Evolutionary conservation across 257 asterid species (phyloP).

Genomic region (Nicotiana paniculata): DNA sequence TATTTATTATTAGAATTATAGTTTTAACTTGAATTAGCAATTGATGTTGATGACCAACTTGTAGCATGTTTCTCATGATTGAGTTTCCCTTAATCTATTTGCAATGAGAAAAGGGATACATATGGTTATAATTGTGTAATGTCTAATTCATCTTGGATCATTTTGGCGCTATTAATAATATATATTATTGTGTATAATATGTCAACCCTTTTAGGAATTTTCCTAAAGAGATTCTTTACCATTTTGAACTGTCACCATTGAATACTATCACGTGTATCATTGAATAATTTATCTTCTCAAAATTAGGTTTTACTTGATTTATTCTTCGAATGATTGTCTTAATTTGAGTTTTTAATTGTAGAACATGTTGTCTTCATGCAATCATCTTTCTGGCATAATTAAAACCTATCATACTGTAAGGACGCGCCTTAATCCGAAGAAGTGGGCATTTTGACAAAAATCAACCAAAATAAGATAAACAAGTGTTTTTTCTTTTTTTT

Average conservation of each 20-base stretch:
- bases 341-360: not conserved
- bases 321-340: not conserved
- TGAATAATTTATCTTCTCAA: not conserved
- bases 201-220: constrained; percentile 1
- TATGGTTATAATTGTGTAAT: not conserved
- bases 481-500: too few relatives aligned
- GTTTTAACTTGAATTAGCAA: not conserved
- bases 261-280: not conserved
- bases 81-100: not conserved
- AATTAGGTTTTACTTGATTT: not conserved
- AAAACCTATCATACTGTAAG: not conserved
- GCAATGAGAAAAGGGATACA: not conserved
- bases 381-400: not conserved
- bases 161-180: not conserved
- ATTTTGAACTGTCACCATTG: not conserved
- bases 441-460: not conserved
- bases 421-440: too few relatives aligned
- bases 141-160: not conserved
- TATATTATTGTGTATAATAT: not conserved
- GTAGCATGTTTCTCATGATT: not conserved
- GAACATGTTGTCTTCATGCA: not conserved
- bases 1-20: not conserved
- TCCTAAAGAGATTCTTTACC: not conserved
- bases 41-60: not conserved
- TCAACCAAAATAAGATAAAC: not conserved